Evolutionary conservation across 1,139 yeast species (phyloP), one percentile per base, ranked within the genome.

Genomic region (Zygosaccharomyces pseudobailii): DNA sequence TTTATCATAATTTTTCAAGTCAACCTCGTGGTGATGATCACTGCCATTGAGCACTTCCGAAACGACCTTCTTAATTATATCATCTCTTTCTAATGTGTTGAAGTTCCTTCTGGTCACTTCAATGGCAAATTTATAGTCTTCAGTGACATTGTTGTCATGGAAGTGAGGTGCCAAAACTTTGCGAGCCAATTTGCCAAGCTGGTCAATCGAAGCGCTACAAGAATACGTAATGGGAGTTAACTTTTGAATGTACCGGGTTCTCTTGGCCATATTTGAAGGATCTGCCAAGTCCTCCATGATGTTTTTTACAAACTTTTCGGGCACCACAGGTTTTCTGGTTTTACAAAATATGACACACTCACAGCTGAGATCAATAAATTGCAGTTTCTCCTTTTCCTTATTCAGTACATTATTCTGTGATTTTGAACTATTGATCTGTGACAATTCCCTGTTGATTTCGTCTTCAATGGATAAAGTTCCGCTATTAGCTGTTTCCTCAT

Each of bases 311-410:
- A 92, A 75, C 4, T 73, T 66, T 38, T 82, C 94, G 0, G 97
- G 97, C 30, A 79, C 80, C 9, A 90, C 74, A 0, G 97, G 96
- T 54, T 71, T 76, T 56, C 85, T 78, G 0, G 90, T 79, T 58
- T 94, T 85, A 57, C 89, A 79, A 64, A 92, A 92, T 2, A 89
- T 76, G 40, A 84, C 74, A 68, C 98, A 92, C 64, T 88, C 96
- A 61, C 94, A 84, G 23, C 82, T 86, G 40, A 89, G 66, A 13
- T 83, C 86, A 33, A 88, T 74, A 22, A 87, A 83, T 37, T 75
- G 72, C 39, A 89, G 70, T 10, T 80, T 66, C 27, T 75, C 77
- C 47, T 74, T 73, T 56, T 73, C 69, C 27, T 67, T 68, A 31
- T 62, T 71, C 24, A 72, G 67, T 44, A 60, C 61, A 19, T 55